Evolutionary conservation across 345 rosid species (phyloP), one percentile per base, ranked within the genome.

Genomic region (Arabidopsis suecica): DNA sequence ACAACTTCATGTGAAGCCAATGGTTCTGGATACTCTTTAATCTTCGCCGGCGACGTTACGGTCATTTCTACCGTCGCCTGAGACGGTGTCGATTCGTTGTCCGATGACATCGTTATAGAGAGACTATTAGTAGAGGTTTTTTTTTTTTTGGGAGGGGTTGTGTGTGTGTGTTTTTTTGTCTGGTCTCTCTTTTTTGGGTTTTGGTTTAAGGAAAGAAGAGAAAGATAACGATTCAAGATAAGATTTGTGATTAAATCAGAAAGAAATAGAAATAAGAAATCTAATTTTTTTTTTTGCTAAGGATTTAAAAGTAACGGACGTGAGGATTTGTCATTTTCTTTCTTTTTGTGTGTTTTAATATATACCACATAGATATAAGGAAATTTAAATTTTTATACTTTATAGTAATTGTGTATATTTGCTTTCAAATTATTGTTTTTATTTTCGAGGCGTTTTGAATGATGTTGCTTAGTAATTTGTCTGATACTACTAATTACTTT

Each of bases 301-400:
- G 82, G 83, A 84, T 77, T 85, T 79, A 61, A 66, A 71, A 64
- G 87, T 68, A 89, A 85, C 91, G 89, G 92, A 84, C 87, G 82
- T 53, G 78, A 81, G 78, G 82, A 83, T 73, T 88, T 87, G 89
- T 88, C 81, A 53, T 88, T 87, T 88, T 85, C 82, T 86, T 75
- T 41, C 51, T 68, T 81, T 47, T 51, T 74, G 25, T 55, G 23
- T 41, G 42, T 40, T 64, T 61, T 57, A 65, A 58, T 65, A 44
- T 30, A 42, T 71, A 66, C 64, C 81, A 72, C 68, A 78, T 28
- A 38, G 61, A 50, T 65, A 37, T 38, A 59, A 34, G 45, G 73
- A 53, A 51, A 51, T 22, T 59, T 12, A 41, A 44, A 22, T n/a
- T 36, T 36, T 25, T 54, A 55, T 61, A 41, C 7, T 38, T 45